Percentiles rank a stretch among this genome's conserved stretches.
Evolutionary conservation across 2,329 filamentous ascomycete genomes (phyloP).

Genomic region (Gaeumannomyces sp.): DNA sequence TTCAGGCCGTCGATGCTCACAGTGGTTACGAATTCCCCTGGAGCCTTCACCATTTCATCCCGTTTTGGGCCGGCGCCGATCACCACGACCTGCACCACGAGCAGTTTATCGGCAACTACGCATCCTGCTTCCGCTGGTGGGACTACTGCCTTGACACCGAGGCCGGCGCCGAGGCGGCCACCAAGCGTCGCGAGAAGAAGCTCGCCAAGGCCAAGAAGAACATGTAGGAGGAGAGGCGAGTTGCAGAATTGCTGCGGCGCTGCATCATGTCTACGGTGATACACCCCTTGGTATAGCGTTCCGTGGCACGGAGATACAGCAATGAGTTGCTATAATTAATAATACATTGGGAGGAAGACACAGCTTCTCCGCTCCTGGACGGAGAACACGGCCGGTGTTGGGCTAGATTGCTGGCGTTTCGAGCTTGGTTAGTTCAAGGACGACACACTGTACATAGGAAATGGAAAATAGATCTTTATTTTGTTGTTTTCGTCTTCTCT

Average conservation of each 20-base stretch:
- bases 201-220: conserved; percentile 47
- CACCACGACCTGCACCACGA: conserved; percentile 98
- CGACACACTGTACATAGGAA: too few relatives aligned
- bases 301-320: too few relatives aligned
- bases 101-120: conserved; percentile 97
- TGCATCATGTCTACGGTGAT: too few relatives aligned
- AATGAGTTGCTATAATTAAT: too few relatives aligned
- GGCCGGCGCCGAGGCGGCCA: conserved; percentile 79
- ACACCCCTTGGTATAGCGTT: too few relatives aligned
- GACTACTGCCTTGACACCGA: conserved; percentile 92
- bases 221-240: not conserved
- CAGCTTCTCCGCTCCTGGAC: too few relatives aligned
- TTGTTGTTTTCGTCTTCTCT: not conserved
- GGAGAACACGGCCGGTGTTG: too few relatives aligned
- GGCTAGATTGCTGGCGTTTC: too few relatives aligned
- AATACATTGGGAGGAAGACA: too few relatives aligned
- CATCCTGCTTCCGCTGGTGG: conserved; percentile 99
- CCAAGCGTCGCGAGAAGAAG: conserved; percentile 76
- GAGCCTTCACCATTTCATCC: conserved; percentile 85
- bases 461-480: not conserved
- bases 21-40: conserved; percentile 98
- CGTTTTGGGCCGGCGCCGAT: conserved; percentile 95
- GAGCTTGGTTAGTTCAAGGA: too few relatives aligned
- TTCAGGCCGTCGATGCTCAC: conserved; percentile 97
- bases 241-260: not conserved